Evolutionary conservation across 495 filamentous ascomycete genomes (phyloP).

Genomic region (Cladorrhinum samala): DNA sequence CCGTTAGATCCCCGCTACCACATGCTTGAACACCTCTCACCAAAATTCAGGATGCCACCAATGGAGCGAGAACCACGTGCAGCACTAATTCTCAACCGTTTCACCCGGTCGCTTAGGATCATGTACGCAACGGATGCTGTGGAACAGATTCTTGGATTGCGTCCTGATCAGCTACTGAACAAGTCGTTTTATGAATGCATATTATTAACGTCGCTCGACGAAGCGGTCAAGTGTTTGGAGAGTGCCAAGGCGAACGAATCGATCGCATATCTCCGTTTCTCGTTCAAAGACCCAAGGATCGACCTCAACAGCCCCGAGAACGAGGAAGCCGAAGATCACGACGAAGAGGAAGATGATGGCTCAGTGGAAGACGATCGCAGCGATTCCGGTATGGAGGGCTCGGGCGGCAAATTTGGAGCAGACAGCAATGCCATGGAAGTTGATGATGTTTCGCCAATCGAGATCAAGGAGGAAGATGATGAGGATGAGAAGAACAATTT

Average conservation of each 20-base stretch:
- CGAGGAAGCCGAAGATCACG: constrained; percentile 31
- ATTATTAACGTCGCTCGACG: constrained; percentile 63
- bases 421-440: constrained; percentile 29
- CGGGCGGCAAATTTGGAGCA: constrained; percentile 16
- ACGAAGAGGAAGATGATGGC: constrained; percentile 21
- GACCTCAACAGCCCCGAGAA: constrained; percentile 29
- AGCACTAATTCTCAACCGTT: constrained; percentile 80
- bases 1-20: constrained; percentile 82
- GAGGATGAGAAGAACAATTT: neutral
- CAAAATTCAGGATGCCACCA: constrained; percentile 66
- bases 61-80: constrained; percentile 72
- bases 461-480: neutral
- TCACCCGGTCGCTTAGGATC: constrained; percentile 73
- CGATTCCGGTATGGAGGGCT: constrained; percentile 11
- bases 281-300: constrained; percentile 65
- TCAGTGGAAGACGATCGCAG: neutral
- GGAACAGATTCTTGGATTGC: constrained; percentile 63
- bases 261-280: constrained; percentile 89
- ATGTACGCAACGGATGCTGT: constrained; percentile 83
- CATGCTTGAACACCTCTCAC: constrained; percentile 80
- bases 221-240: constrained; percentile 72
- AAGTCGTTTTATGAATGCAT: constrained; percentile 81
- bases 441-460: constrained; percentile 14
- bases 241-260: constrained; percentile 89
- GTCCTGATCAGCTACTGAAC: constrained; percentile 56